Conservation (phyloP, 2,329 filamentous ascomycete genomes). For the Penicillium sp. region DNA sequence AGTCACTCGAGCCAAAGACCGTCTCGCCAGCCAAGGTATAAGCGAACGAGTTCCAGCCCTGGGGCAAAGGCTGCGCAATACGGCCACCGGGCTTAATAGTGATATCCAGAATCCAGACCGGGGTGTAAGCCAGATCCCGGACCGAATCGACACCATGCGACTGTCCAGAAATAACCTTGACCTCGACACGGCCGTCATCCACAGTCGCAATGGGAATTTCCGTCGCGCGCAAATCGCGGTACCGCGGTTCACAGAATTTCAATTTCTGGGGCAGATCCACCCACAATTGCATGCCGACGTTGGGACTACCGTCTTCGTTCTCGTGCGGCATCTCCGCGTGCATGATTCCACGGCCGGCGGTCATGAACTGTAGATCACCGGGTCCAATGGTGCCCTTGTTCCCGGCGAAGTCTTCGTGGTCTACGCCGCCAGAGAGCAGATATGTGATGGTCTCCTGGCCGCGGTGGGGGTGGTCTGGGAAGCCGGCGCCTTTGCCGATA, state of each 20-base stretch:
- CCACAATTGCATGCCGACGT: conserved; percentile 92
- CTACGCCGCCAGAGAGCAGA: conserved; percentile 78
- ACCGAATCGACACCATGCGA: conserved; percentile 82
- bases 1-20: conserved; percentile 57
- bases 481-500: conserved; percentile 77
- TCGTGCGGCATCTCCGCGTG: conserved; percentile 93
- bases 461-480: conserved; percentile 82
- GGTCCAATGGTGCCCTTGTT: conserved; percentile 79
- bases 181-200: conserved; percentile 71
- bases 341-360: conserved; percentile 85
- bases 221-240: conserved; percentile 75
- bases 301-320: conserved; percentile 72
- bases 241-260: conserved; percentile 88
- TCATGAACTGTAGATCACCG: conserved; percentile 98
- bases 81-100: conserved; percentile 76
- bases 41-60: conserved; percentile 85
- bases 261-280: conserved; percentile 82
- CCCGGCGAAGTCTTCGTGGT: conserved; percentile 91
- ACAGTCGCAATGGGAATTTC: conserved; percentile 78
- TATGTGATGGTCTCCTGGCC: conserved; percentile 93
- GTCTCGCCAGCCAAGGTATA: conserved; percentile 79
- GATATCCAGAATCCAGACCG: conserved; percentile 93
- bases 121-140: conserved; percentile 90
- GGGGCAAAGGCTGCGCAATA: conserved; percentile 73
- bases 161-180: conserved; percentile 90